Base-by-base conservation (phyloP, 805 yeast genomes). In the Vanderwaltozyma yarrowii region DNA sequence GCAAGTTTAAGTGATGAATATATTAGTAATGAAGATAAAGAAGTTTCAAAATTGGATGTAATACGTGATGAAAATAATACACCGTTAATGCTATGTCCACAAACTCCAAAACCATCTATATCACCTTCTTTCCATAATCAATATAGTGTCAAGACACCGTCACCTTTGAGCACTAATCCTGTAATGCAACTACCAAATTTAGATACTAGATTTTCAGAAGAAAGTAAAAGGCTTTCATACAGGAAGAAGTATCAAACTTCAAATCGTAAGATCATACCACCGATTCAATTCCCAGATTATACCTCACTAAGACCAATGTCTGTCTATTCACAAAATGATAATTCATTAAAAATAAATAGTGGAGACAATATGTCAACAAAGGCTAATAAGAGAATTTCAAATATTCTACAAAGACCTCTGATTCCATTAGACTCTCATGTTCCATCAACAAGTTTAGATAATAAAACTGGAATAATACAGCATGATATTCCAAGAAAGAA, bases 221-320 rank as follows among this genome's bases (percentile, higher is more conserved):
- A 12, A 8, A 12, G n/a, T 11, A 24, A 24, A 24, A 24, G 13
- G 11, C 7, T 8, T 8, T 12, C 27, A 4, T 8, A 10, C 5
- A 24, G n/a, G 11, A 24, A 10, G 11, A 24, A 7, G n/a, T 11
- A 24, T 24, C 4, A 24, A 4, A 24, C 7, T 8, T 11, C 9
- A 4, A 11, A 24, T 24, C 11, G 4, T 12, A 24, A 12, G 13
- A 24, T 8, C 4, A 24, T 24, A 4, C 27, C 27, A 24, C 37
- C 37, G 4, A 29, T 35, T 6, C 14, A 35, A 13, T 35, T 35
- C 15, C 37, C 37, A 3, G 29, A 29, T 23, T 35, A 29, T 29
- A 21, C 15, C 8, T 29, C 33, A n/a, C 37, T 21, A 21, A 20
- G 17, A 13, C 28, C 19, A 15, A 19, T 18, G n/a, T 12, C 26